A percentile compares a stretch with the other conserved stretches of the same genome.
These are phyloP conservation scores for Penicillium coprophilum DNA, from an alignment of 495 filamentous ascomycete species.

Conservation along the genomic window DNA sequence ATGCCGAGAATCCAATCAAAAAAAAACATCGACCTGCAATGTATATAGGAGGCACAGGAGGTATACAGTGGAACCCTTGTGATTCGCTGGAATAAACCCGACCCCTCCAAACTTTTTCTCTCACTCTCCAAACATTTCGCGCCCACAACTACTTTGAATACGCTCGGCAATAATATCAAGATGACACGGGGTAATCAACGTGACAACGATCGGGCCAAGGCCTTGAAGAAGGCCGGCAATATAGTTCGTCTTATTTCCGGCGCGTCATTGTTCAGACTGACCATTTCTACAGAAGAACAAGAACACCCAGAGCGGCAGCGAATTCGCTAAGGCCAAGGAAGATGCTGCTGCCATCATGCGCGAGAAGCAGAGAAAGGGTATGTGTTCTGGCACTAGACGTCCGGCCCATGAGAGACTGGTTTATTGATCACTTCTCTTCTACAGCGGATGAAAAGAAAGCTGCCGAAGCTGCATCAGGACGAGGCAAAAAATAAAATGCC, in stretches of 20 bases:
- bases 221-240: constrained; percentile 60
- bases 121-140: not conserved
- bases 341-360: constrained; percentile 80
- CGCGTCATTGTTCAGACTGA: constrained; percentile 6
- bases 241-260: constrained; percentile 31
- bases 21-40: not conserved
- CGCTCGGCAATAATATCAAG: constrained; percentile 15
- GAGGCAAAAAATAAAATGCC: not conserved
- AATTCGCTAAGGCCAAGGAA: constrained; percentile 74
- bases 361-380: constrained; percentile 85
- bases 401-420: not conserved
- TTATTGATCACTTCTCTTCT: constrained; percentile 4
- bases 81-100: constrained; percentile 9
- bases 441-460: constrained; percentile 37
- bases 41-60: not conserved
- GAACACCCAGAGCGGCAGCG: constrained; percentile 59
- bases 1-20: not conserved
- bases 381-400: constrained; percentile 9
- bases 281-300: constrained; percentile 58
- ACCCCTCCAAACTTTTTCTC: constrained; percentile 12
- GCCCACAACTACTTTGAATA: not conserved
- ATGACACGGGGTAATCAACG: constrained; percentile 96
- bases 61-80: not conserved
- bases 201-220: constrained; percentile 83
- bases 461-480: constrained; percentile 24